Base-by-base conservation (phyloP, 345 rosid species). In the Sapria himalayana region DNA sequence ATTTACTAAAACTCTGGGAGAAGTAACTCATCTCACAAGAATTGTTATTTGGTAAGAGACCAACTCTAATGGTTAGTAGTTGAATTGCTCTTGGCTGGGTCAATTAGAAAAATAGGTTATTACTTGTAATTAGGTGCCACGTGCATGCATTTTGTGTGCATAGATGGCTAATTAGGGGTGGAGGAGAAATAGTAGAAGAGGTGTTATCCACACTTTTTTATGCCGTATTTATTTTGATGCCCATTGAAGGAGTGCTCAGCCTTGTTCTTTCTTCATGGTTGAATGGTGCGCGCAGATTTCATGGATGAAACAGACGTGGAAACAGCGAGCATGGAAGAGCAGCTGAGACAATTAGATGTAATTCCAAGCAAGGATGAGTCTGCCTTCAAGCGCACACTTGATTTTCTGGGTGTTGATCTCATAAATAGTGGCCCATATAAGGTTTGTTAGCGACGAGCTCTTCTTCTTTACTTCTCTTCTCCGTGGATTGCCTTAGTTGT, bases 251-350 rank as follows among this genome's bases (percentile, higher is more conserved):
- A 31, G 40, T 16, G 14, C 33, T 54, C 31, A 33, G 22, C 20
- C 9, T 13, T 18, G 13, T 25, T 33, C 11, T 44, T 16, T 55
- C 14, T n/a, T 9, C 25, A 44, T 17, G 19, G 48, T 7, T 11
- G 31, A n/a, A 34, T 59, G 51, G 37, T 25, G 35, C 33, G 6
- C 25, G 42, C 71, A 65, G 77, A 52, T 65, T 52, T 51, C 49
- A 50, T 37, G 45, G 44, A 42, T 29, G 55, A 48, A 38, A 4
- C 48, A 33, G 70, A 61, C 4, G 19, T 58, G 2, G 38, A 45
- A 47, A 57, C 61, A 29, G 37, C 64, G 40, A 58, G 73, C 67
- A 64, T 89, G 80, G 93, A 82, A 75, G 62, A 65, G 47, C 67
- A 38, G 42, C 54, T 89, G 57, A 74, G 81, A 52, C 55, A 62